These are phyloP conservation scores for Guadua angustifolia DNA, from an alignment of 176 grass and related monocot species.

Conservation along the genomic window DNA sequence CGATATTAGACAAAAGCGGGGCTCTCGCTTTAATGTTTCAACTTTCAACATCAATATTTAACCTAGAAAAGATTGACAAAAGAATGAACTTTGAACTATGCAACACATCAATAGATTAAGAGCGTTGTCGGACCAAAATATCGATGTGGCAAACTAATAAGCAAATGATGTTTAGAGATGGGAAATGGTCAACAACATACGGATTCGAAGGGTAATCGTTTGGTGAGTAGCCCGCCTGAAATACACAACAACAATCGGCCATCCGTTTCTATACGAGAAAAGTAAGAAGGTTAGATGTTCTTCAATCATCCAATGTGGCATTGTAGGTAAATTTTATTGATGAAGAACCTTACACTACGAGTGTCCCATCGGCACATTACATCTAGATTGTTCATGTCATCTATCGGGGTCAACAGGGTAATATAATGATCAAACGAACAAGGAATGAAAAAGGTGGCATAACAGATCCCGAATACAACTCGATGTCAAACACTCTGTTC, in stretches of 20 bases:
- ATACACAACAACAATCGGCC: slow-evolving; percentile 50
- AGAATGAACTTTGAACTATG: not conserved
- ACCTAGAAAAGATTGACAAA: not conserved
- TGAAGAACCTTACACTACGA: slow-evolving; percentile 38
- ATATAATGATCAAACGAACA: not conserved
- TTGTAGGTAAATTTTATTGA: not conserved
- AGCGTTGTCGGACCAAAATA: not conserved
- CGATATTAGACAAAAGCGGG: not conserved
- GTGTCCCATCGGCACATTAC: slow-evolving; percentile 53
- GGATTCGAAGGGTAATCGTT: slow-evolving; percentile 67
- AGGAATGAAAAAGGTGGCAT: not conserved
- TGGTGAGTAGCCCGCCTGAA: slow-evolving; percentile 71
- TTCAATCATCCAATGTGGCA: not conserved
- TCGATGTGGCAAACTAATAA: not conserved
- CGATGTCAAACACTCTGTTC: not conserved
- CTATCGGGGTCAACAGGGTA: not conserved
- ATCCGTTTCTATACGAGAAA: slow-evolving; percentile 45
- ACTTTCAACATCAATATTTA: not conserved
- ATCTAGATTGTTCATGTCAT: not conserved
- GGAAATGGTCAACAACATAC: slow-evolving; percentile 42
- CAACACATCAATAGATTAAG: not conserved
- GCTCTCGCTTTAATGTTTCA: not conserved
- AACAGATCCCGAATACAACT: not conserved
- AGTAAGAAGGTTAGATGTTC: not conserved
- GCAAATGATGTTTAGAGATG: not conserved